Conservation (phyloP, 1,139 yeast species). For the Saccharomycopsis hybrid region DNA sequence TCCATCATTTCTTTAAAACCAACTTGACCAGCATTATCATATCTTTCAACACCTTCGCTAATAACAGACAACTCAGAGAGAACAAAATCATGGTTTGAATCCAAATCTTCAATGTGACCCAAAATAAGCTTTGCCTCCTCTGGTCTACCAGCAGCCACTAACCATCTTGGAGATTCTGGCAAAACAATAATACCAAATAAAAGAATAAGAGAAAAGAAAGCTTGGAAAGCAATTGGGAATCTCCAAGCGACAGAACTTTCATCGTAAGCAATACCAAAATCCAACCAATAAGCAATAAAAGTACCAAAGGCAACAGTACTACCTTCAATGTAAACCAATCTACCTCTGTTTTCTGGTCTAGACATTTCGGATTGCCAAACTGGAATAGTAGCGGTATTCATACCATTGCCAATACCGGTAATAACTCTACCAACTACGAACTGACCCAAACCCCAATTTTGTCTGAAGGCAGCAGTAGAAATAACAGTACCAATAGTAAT, state of each 20-base stretch:
- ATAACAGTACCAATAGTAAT: slow-evolving; percentile 60
- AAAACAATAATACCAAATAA: slow-evolving; percentile 32
- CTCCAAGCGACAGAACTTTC: slow-evolving; percentile 44
- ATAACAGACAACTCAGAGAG: slow-evolving; percentile 37
- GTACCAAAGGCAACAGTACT: slow-evolving; percentile 69
- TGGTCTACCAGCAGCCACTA: slow-evolving; percentile 45
- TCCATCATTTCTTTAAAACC: slow-evolving; percentile 42
- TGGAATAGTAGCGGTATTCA: slow-evolving; percentile 75
- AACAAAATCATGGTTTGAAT: slow-evolving; percentile 40
- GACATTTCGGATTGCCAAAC: slow-evolving; percentile 80
- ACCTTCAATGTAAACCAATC: slow-evolving; percentile 63
- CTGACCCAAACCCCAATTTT: slow-evolving; percentile 49
- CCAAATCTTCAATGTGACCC: slow-evolving; percentile 24
- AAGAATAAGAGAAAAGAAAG: slow-evolving; percentile 36
- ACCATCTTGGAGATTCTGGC: slow-evolving; percentile 77
- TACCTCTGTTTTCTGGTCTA: slow-evolving; percentile 64
- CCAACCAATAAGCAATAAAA: slow-evolving; percentile 69
- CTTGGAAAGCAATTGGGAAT: slow-evolving; percentile 41
- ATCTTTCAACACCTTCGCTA: slow-evolving; percentile 32
- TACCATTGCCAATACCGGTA: slow-evolving; percentile 76
- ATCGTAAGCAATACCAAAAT: slow-evolving; percentile 62
- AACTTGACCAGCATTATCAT: slow-evolving; percentile 21
- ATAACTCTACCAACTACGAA: slow-evolving; percentile 68
- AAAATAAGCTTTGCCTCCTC: slow-evolving; percentile 40
- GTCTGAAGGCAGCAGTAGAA: slow-evolving; percentile 52